Evolutionary conservation across 768 basidiomycete species (phyloP).

Genomic region (Chalciporus sphaerocephalus): DNA sequence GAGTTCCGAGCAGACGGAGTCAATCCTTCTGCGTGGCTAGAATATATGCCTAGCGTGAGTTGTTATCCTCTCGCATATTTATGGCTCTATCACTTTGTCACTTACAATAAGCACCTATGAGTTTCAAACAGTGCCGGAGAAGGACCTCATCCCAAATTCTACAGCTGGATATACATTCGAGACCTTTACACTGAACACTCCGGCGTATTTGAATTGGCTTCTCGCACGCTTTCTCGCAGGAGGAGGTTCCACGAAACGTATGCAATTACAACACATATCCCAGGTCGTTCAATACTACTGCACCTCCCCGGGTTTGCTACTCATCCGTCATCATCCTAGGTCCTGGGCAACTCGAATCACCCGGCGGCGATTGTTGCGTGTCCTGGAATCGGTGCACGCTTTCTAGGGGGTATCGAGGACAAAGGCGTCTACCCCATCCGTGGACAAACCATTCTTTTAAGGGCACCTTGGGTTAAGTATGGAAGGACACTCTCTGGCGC

Average conservation of each 20-base stretch:
- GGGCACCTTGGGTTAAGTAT: conserved; percentile 46
- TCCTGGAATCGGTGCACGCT: conserved; percentile 57
- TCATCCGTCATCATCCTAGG: conserved; percentile 4
- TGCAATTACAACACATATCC: conserved; percentile 60
- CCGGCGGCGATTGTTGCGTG: conserved; percentile 59
- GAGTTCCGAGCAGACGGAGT: conserved; percentile 49
- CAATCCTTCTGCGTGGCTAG: conserved; percentile 33
- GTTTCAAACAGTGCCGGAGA: conserved; percentile 36
- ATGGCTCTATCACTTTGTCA: not conserved
- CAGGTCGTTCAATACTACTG: conserved; percentile 33
- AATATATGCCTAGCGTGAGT: conserved; percentile 53
- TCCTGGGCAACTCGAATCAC: conserved; percentile 6
- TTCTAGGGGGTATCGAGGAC: conserved; percentile 51
- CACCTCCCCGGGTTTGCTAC: not conserved
- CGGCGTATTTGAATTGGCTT: conserved; percentile 62
- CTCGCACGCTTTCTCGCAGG: conserved; percentile 49
- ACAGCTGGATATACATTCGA: conserved; percentile 54
- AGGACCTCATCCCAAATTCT: conserved; percentile 41
- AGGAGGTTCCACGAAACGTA: conserved; percentile 62
- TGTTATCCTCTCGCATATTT: not conserved
- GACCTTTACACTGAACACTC: conserved; percentile 65
- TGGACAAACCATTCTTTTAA: conserved; percentile 42
- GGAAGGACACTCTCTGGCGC: conserved; percentile 30
- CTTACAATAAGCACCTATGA: conserved; percentile 4
- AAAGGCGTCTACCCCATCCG: conserved; percentile 43